Evolutionary conservation across 768 basidiomycete genomes (phyloP), one percentile per base, ranked within the genome.

Genomic region (Boletellus sp.): DNA sequence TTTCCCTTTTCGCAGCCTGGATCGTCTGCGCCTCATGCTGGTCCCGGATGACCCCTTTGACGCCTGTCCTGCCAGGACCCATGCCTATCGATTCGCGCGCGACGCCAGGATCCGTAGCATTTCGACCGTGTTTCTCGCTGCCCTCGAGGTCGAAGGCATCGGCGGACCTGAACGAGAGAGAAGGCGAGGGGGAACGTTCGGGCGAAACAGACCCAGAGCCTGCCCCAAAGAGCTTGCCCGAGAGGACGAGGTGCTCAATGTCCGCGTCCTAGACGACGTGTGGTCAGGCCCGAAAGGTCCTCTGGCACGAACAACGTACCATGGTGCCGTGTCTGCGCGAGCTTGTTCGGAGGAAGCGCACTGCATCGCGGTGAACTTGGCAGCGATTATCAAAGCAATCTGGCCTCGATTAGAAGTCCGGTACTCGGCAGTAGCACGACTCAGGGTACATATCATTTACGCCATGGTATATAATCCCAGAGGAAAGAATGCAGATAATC

Each of bases 41-140:
- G 68, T 93, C 90, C 23, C 89, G 79, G 49, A 93, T 87, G 51
- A 93, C 90, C 22, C 90, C 90, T 57, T 93, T 93, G 41, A 92
- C 90, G 19, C 90, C 90, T 6, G 90, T 93, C 23, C 90, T 76
- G 4, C 90, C 90, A 10, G 87, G 87, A 4, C 85, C 87, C 85
- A 91, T 87, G 9, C 90, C 88, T 43, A 91, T 89, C 12, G 84
- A 83, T 47, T 85, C 80, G 42, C 72, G 53, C 11, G 56, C 44
- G 23, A 48, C 17, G 4, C 36, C 45, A 4, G 67, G 50, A 58
- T 71, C 65, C 46, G 75, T 59, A 40, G 68, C 71, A 50, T 55
- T 79, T 74, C 33, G 74, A 73, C 74, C 45, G 70, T 64, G 56
- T 24, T 74, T 76, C 45, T 82, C 79, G 47, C 79, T 76, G 54